Base-by-base conservation (phyloP, 192 early-diverging fungal species). In the Funneliformis geosporum region DNA sequence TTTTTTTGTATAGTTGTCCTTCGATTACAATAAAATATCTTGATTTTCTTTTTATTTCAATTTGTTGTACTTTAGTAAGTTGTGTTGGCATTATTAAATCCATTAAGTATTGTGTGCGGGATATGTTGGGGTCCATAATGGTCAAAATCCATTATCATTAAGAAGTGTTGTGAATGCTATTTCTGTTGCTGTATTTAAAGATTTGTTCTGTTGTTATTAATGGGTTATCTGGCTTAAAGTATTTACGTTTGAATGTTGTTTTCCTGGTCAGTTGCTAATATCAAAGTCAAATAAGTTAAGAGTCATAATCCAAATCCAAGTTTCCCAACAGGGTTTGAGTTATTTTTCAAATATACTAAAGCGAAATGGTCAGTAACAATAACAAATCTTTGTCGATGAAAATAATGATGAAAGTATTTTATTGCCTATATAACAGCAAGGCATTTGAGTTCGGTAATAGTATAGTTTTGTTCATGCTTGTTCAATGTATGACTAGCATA, bases 391-490 rank as follows among this genome's bases (percentile, higher is more conserved):
- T 43, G 42, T 6, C 42, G 4, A 43, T 43, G 42, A 3, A 43
- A 43, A 27, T 61, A 61, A 7, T 11, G 11, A 11, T 61, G 25
- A 61, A 61, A 61, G 60, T 61, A 11, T 61, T 11, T 61, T 23
- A 61, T 11, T 11, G 60, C 2, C 25, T 11, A 61, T 2, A 61
- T 61, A 7, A 61, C 25, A n/a, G n/a, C n/a, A n/a, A n/a, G n/a
- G n/a, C n/a, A n/a, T n/a, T n/a, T n/a, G n/a, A n/a, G n/a, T n/a
- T 61, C 60, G 2, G 60, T 61, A 7, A 61, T 61, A 61, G 2
- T 61, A 61, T 61, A 61, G 25, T 61, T 61, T 61, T 61, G 60
- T 61, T 61, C 11, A 11, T 61, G 60, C 25, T 61, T 61, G 25
- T 11, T 61, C 12, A 61, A 27, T 7, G 60, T 61, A 5, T 11